Percentiles rank a stretch among this genome's conserved stretches.
These are phyloP conservation scores for Nigrospora sphaerica DNA, from an alignment of 2,329 filamentous ascomycete species.

Conservation along the genomic window DNA sequence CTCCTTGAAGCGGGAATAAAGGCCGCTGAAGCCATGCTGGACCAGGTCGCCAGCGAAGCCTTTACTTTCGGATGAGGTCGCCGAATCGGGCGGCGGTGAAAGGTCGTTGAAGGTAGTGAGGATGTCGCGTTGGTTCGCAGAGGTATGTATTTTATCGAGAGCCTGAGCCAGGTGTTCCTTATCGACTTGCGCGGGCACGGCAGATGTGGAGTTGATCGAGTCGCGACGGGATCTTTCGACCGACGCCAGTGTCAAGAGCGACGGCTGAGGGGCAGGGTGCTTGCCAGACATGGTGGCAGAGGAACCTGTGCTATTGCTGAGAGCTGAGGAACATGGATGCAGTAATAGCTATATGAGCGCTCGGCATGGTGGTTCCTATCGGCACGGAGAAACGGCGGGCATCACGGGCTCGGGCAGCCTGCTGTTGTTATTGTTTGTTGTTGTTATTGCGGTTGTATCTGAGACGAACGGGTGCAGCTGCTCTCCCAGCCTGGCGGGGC, in stretches of 20 bases:
- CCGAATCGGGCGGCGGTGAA: constrained; percentile 57
- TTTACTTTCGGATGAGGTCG: constrained; percentile 58
- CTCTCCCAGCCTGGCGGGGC: too few species aligned
- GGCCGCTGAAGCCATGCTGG: constrained; percentile 78
- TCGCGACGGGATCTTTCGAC: constrained; percentile 27
- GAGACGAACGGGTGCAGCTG: too few species aligned
- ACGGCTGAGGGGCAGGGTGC: constrained; percentile 23
- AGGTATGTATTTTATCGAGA: constrained; percentile 81
- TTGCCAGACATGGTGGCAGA: constrained; percentile 20
- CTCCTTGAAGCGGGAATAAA: constrained; percentile 80
- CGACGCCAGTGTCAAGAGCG: constrained; percentile 23
- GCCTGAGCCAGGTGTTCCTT: constrained; percentile 69
- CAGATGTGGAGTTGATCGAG: constrained; percentile 34
- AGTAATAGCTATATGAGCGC: background rate
- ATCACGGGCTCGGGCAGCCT: too few species aligned
- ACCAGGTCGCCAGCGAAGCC: constrained; percentile 65
- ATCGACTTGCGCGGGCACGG: constrained; percentile 48
- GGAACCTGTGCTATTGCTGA: background rate
- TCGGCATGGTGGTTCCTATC: too few species aligned
- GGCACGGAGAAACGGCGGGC: too few species aligned
- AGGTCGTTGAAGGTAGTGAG: constrained; percentile 95
- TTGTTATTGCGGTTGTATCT: too few species aligned
- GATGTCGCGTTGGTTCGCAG: constrained; percentile 76
- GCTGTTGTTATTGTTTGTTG: too few species aligned
- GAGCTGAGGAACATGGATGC: background rate